A percentile compares a stretch with the other conserved stretches of the same genome.
Conservation (phyloP, 768 basidiomycete genomes). For the Hemileccinum rubropunctum region DNA sequence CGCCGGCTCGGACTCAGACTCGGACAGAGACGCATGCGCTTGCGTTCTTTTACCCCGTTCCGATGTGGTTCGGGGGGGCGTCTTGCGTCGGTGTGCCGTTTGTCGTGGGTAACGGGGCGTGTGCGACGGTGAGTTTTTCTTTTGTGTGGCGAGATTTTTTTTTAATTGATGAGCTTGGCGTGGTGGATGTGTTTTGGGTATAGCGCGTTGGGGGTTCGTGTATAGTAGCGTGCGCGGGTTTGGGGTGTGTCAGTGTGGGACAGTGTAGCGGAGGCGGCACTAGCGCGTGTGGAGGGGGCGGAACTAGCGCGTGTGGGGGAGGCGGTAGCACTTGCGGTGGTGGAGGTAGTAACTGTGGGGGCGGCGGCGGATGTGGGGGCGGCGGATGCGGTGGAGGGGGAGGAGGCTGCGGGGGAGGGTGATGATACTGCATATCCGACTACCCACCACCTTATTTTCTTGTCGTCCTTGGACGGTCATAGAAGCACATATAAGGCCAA, state of each 20-base stretch:
- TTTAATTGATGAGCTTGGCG: background rate
- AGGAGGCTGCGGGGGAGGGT: no score
- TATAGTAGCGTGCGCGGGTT: background rate
- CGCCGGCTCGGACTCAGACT: no score
- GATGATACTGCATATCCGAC: no score
- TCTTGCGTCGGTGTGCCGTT: slow-evolving; percentile 1
- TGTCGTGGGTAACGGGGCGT: background rate
- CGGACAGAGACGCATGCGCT: background rate
- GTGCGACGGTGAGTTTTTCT: slow-evolving; percentile 6
- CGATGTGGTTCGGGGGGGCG: background rate
- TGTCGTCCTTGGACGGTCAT: no score
- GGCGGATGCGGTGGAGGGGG: no score
- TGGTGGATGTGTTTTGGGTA: background rate
- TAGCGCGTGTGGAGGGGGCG: background rate
- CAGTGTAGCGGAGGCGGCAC: background rate
- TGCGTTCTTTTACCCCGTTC: slow-evolving; percentile 13
- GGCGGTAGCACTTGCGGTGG: slow-evolving; percentile 2
- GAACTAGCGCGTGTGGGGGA: background rate
- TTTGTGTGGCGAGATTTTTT: background rate
- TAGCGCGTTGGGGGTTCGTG: slow-evolving; percentile 5
- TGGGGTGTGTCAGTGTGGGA: slow-evolving; percentile 3
- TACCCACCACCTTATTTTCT: no score
- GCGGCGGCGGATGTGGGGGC: slow-evolving; percentile 1
- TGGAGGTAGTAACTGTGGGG: background rate
- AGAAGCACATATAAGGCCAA: no score